A percentile compares a stretch with the other conserved stretches of the same genome.
Evolutionary conservation across 805 yeast genomes (phyloP).

Genomic region (Cyberlindnera xishuangbannaensis): DNA sequence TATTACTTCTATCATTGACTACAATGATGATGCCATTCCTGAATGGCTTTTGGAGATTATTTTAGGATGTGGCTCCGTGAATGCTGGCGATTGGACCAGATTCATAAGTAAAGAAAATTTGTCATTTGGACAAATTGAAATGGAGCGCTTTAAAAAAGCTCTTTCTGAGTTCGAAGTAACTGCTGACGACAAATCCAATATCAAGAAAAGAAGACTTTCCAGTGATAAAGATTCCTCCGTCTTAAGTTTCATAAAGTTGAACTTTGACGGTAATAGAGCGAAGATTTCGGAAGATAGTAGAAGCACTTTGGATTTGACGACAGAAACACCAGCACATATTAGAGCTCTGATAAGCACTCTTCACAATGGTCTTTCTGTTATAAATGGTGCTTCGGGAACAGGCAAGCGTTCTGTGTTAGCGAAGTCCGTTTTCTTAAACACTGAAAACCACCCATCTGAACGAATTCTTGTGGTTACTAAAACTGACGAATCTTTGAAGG

Average conservation of each 20-base stretch:
- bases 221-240: background rate
- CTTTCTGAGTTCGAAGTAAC: slow-evolving; percentile 1
- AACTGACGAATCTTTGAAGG: background rate
- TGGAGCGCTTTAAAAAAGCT: slow-evolving; percentile 3
- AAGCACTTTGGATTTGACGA: background rate
- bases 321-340: background rate
- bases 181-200: background rate
- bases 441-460: slow-evolving; percentile 17
- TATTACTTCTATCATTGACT: slow-evolving; percentile 5
- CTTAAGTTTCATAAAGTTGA: too few species aligned
- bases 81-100: slow-evolving; percentile 3
- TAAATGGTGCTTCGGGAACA: slow-evolving; percentile 51
- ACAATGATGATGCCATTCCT: slow-evolving; percentile 20
- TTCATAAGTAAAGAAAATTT: background rate
- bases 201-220: slow-evolving; percentile 4
- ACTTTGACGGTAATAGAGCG: too few species aligned
- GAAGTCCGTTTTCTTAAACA: slow-evolving; percentile 13
- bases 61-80: slow-evolving; percentile 28
- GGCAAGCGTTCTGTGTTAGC: slow-evolving; percentile 35
- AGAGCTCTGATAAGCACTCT: background rate
- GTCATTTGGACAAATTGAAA: background rate
- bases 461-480: slow-evolving; percentile 14
- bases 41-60: slow-evolving; percentile 30
- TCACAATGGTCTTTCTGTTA: slow-evolving; percentile 35
- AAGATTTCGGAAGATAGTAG: too few species aligned